Evolutionary conservation across 352 stramenopile species (phyloP).

Genomic region (Pythium oligandrum): DNA sequence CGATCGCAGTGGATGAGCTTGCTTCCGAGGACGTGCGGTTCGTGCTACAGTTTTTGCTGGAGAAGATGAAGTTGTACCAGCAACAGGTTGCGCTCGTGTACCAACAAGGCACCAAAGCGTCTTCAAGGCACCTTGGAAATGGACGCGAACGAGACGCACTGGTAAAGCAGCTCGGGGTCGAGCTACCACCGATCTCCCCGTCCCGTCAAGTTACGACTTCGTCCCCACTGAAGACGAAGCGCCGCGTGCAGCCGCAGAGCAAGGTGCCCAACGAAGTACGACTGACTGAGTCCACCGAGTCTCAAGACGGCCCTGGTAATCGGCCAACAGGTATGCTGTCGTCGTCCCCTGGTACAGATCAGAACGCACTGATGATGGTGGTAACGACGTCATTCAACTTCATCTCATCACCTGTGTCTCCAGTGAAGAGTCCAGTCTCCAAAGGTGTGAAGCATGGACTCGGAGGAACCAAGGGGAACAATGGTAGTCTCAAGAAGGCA

Average conservation of each 20-base stretch:
- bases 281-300: conserved; percentile 4
- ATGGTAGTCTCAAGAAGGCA: no score
- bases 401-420: background rate
- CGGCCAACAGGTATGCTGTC: background rate
- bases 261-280: conserved; percentile 17
- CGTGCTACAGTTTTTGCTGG: conserved; percentile 52
- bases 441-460: no score
- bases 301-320: background rate
- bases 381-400: conserved; percentile 47
- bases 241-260: conserved; percentile 36
- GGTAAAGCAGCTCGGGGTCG: conserved; percentile 45
- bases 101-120: conserved; percentile 1
- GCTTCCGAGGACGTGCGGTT: conserved; percentile 32
- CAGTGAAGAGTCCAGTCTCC: background rate
- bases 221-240: conserved; percentile 47
- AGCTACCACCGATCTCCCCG: conserved; percentile 42
- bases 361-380: conserved; percentile 27
- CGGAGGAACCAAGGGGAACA: no score
- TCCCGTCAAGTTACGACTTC: conserved; percentile 1
- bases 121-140: background rate
- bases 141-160: conserved; percentile 21
- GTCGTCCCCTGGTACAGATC: background rate
- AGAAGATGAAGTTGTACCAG: conserved; percentile 66
- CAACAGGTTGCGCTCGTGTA: conserved; percentile 42
- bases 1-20: conserved; percentile 46